Percentiles rank a stretch among this genome's conserved stretches.
These are phyloP conservation scores for Penicillium macrosclerotiorum DNA, from an alignment of 495 filamentous ascomycete species.

Conservation along the genomic window DNA sequence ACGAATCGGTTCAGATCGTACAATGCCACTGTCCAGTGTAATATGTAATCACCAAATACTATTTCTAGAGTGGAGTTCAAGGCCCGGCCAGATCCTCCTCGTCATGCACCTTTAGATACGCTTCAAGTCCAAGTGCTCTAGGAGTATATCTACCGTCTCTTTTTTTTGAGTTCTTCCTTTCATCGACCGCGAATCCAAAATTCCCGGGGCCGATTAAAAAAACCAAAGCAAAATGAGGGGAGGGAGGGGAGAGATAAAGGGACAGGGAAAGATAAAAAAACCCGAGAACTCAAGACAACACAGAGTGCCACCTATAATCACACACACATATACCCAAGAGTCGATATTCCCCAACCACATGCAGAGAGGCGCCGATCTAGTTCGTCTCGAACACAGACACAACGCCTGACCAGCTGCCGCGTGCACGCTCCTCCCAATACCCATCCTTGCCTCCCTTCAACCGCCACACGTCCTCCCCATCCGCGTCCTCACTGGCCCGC, in stretches of 20 bases:
- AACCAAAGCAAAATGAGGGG: background rate
- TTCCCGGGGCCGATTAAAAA: background rate
- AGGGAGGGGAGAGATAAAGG: background rate
- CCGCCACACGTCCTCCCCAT: conserved; percentile 75
- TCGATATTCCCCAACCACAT: too few species aligned
- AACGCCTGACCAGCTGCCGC: conserved; percentile 67
- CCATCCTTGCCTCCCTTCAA: conserved; percentile 76
- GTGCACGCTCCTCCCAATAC: conserved; percentile 86
- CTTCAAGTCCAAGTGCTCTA: too few species aligned
- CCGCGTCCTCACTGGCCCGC: conserved; percentile 49
- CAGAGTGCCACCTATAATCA: background rate
- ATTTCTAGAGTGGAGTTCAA: conserved; percentile 9
- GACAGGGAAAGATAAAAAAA: background rate
- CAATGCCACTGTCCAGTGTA: too few species aligned
- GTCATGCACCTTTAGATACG: too few species aligned
- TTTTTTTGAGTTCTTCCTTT: too few species aligned
- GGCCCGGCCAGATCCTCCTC: background rate
- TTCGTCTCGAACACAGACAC: conserved; percentile 70
- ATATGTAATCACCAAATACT: too few species aligned
- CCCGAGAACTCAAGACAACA: background rate
- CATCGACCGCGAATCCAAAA: too few species aligned
- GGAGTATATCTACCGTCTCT: too few species aligned
- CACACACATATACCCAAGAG: background rate
- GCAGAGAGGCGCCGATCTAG: too few species aligned
- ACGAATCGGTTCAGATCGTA: too few species aligned